Base-by-base conservation (phyloP, 371 early-diverging fungal genomes). In the Circinella minor region DNA sequence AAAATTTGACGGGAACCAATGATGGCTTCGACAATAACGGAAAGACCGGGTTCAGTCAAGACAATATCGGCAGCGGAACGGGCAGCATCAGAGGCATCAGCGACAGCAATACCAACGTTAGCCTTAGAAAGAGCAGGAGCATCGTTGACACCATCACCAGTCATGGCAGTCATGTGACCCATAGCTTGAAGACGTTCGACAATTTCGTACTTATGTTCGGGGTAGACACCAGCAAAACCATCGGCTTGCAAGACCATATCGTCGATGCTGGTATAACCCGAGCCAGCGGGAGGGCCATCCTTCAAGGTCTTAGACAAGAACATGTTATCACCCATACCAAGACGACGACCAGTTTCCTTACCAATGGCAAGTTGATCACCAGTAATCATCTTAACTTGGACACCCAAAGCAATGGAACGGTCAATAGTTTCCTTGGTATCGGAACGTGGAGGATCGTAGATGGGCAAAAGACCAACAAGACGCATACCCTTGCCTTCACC, bases 101-200 rank as follows among this genome's bases (percentile, higher is more conserved):
- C 93, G 86, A 96, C 93, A 65, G 91, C 91, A 71, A 91, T 86
- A 80, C 91, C 91, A 68, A 89, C 89, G 79, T 91, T 88, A 71
- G 91, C 91, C 88, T 89, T 89, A 78, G 87, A 86, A 67, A 98
- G 89, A 59, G 97, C 96, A 7, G 94, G 95, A 20, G 95, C 93
- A 81, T 96, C 98, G 82, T 96, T 96, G 71, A 95, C 94, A 82
- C 96, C 96, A 80, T 96, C 96, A 73, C 98, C 98, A 65, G 94
- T 93, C 94, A 95, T 94, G 69, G 89, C 91, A 67, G 93, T 94
- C 76, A 91, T 84, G 70, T 92, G 88, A 27, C 89, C 89, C 67
- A 85, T 79, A 73, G 83, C 82, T 80, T 96, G 94, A 66, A 96
- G 87, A 62, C 92, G 91, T 74, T 90, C 89, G 63, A 97, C 93